These are phyloP conservation scores for Cutaneotrichosporon sp. DNA, from an alignment of 1,284 basidiomycete species.

Conservation along the genomic window DNA sequence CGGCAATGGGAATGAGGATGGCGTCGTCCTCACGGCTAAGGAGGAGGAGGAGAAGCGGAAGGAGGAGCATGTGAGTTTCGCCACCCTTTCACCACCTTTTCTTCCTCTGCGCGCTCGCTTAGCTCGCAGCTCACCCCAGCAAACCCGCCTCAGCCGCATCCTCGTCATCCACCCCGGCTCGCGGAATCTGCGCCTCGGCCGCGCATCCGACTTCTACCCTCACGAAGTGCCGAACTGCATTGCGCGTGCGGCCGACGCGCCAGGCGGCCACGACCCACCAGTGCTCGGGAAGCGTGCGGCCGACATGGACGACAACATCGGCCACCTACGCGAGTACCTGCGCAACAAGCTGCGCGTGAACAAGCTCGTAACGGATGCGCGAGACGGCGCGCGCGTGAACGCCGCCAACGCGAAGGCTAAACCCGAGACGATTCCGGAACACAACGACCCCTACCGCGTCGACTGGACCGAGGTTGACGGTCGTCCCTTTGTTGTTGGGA, in stretches of 20 bases:
- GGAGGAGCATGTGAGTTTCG: constrained; percentile 2
- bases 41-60: constrained; percentile 8
- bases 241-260: constrained; percentile 31
- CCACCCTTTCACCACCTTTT: not conserved
- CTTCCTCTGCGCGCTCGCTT: not conserved
- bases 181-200: constrained; percentile 78
- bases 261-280: constrained; percentile 32
- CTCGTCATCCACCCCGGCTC: constrained; percentile 95
- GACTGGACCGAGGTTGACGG: constrained; percentile 68
- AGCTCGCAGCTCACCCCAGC: constrained; percentile 1
- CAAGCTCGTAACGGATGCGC: constrained; percentile 73
- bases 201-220: constrained; percentile 69
- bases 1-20: not conserved
- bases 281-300: constrained; percentile 37
- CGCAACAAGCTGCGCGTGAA: constrained; percentile 83
- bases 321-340: constrained; percentile 69
- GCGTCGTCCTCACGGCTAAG: not conserved
- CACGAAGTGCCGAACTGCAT: constrained; percentile 52
- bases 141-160: constrained; percentile 40
- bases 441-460: constrained; percentile 73
- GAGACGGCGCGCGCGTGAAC: constrained; percentile 72
- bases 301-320: constrained; percentile 66
- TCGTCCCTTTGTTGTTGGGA: constrained; percentile 40
- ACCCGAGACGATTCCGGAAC: constrained; percentile 75
- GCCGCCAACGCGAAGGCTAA: constrained; percentile 55